Base-by-base conservation (phyloP, 2,329 filamentous ascomycete genomes). In the Talaromyces islandicus region DNA sequence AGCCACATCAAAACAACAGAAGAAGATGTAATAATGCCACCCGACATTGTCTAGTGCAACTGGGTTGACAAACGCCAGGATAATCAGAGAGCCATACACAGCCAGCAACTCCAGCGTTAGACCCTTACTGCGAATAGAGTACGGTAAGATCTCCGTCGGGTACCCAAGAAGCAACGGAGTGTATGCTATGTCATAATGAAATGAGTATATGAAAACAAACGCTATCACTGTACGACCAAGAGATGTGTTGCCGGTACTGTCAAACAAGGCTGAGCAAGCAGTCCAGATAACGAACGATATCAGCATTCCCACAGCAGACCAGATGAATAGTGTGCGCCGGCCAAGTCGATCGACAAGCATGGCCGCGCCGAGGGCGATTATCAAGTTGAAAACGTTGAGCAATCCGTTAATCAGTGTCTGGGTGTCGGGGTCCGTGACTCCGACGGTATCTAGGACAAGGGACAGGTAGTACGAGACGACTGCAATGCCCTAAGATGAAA, bases 41-140 rank as follows among this genome's bases (percentile, higher is more conserved):
- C 46, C 48, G 10, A 58, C 52, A 21, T 7, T 21, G 7, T 17
- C 21, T 24, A 58, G 19, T 19, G 46, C 56, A 11, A 58, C 53
- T 12, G 56, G 56, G n/a, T 73, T 75, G 14, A 75, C 69, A 58
- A 70, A 70, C 0, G 65, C 60, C 11, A 66, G 46, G 10, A 69
- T 52, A 35, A 72, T 62, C 4, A 70, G 54, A 0, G 66, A 66
- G 7, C 59, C 58, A 35, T 71, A 68, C 7, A 55, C 77, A 17
- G 62, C 60, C 7, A 60, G 57, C 24, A 66, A 55, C 19, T 64
- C 64, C 35, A 64, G 64, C 62, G 82, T 78, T 76, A 83, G 82
- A 25, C 81, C 81, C 69, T 83, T 83, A 57, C 79, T 81, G 56
- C 81, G 75, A 65, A 81, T 80, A 67, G 82, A 79, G 63, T 80